Conservation (phyloP, 192 early-diverging fungal species). For the Gryganskiella cystojenkinii region DNA sequence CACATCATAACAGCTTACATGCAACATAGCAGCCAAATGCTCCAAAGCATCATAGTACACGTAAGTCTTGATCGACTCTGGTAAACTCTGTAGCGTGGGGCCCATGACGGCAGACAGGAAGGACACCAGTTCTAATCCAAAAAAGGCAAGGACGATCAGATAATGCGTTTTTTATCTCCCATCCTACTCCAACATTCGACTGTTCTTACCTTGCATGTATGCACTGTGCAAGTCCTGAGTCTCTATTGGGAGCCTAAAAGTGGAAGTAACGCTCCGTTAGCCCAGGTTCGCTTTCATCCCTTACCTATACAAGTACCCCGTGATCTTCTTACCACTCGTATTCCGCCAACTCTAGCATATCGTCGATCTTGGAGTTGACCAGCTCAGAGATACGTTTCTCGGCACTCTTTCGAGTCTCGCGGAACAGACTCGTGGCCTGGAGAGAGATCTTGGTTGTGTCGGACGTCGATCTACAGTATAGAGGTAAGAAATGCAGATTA, state of each 20-base stretch:
- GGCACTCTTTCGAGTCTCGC: slow-evolving; percentile 72
- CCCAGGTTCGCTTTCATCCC: no score
- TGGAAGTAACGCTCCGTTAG: no score
- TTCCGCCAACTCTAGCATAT: slow-evolving; percentile 82
- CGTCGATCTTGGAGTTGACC: slow-evolving; percentile 84
- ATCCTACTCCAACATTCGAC: neutral
- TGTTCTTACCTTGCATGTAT: slow-evolving; percentile 72
- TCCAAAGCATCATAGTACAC: slow-evolving; percentile 83
- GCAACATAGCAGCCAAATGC: slow-evolving; percentile 71
- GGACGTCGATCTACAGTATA: slow-evolving; percentile 59
- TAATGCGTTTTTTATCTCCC: neutral
- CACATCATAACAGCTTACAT: slow-evolving; percentile 59
- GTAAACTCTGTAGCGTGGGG: slow-evolving; percentile 75
- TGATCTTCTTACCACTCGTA: slow-evolving; percentile 81
- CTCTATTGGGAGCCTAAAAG: slow-evolving; percentile 68
- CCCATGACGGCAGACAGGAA: slow-evolving; percentile 75
- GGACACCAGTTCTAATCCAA: slow-evolving; percentile 71
- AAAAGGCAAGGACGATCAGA: neutral
- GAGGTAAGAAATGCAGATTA: neutral
- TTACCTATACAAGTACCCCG: no score
- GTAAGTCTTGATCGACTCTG: slow-evolving; percentile 68
- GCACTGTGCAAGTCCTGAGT: slow-evolving; percentile 69
- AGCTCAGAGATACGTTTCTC: slow-evolving; percentile 86
- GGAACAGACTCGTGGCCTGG: slow-evolving; percentile 72
- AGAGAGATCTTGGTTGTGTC: slow-evolving; percentile 68